Percentiles rank a stretch among this genome's conserved stretches.
Conservation (phyloP, 495 filamentous ascomycete species). For the Penicillium manginii region DNA sequence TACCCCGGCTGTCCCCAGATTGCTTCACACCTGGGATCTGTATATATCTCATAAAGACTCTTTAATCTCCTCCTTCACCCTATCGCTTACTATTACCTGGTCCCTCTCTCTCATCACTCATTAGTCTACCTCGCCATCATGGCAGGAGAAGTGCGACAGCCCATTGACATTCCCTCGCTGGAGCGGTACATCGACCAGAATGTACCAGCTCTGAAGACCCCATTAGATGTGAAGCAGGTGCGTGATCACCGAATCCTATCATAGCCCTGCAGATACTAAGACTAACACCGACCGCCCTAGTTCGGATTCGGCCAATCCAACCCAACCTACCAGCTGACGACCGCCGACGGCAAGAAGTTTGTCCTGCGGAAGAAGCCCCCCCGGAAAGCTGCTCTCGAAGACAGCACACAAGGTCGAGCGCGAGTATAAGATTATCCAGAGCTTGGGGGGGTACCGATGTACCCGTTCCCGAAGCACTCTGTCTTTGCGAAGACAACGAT, state of each 20-base stretch:
- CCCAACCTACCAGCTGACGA: constrained; percentile 88
- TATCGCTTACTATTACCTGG: not conserved
- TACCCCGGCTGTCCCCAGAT: constrained; percentile 6
- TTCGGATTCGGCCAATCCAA: constrained; percentile 98
- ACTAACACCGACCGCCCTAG: constrained; percentile 43
- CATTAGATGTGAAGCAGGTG: constrained; percentile 88
- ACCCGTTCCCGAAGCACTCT: constrained; percentile 82
- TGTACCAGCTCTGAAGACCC: constrained; percentile 78
- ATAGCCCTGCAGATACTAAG: constrained; percentile 1
- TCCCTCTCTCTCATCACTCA: not conserved
- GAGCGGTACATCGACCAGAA: constrained; percentile 75
- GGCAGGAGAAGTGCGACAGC: constrained; percentile 87
- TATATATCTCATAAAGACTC: constrained; percentile 1
- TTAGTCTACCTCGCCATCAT: constrained; percentile 49
- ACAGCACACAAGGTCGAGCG: constrained; percentile 96
- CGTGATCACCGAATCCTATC: constrained; percentile 9
- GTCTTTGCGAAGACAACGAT: constrained; percentile 77
- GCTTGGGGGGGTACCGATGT: constrained; percentile 78
- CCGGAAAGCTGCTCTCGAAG: constrained; percentile 86
- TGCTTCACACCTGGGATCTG: constrained; percentile 7
- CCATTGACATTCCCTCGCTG: constrained; percentile 77
- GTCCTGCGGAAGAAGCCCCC: constrained; percentile 94
- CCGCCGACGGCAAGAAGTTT: constrained; percentile 65
- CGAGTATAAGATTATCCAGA: constrained; percentile 88
- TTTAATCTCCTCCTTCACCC: not conserved